A percentile compares a stretch with the other conserved stretches of the same genome.
phyloP scores from a whole-genome alignment of 73 alveolate genomes.

The Tetrahymena elliotti region DNA sequence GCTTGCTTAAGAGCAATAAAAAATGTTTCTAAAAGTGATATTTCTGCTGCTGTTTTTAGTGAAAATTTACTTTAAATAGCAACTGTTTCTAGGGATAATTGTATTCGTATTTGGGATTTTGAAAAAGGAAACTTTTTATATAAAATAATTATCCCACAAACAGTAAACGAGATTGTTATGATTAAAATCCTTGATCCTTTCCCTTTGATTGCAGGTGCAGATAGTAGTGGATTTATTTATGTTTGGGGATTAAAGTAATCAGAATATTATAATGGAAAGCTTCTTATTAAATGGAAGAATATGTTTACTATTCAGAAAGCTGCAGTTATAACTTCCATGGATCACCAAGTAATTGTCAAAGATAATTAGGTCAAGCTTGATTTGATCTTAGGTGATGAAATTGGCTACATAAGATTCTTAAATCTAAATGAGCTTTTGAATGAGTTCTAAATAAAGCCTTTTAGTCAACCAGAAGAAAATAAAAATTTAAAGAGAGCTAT shows the following conservation, averaged over 20 bases:
- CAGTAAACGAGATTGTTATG: neutral
- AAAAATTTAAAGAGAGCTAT: neutral
- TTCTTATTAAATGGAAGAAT: neutral
- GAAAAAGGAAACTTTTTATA: slow-evolving; percentile 16
- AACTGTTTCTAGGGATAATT: neutral
- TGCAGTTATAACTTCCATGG: neutral
- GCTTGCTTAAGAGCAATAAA: slow-evolving; percentile 7
- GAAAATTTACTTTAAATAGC: slow-evolving; percentile 29
- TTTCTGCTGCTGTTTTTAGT: slow-evolving; percentile 1
- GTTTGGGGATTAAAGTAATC: neutral
- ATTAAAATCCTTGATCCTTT: neutral
- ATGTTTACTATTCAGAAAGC: neutral
- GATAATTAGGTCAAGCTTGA: neutral
- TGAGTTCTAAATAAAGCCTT: neutral
- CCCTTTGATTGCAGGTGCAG: neutral
- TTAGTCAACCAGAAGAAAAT: neutral
- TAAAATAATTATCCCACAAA: neutral
- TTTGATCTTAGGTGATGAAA: neutral
- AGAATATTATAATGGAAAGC: neutral
- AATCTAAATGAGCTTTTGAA: neutral
- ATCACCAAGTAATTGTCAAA: neutral
- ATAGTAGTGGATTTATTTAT: neutral
- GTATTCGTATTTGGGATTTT: slow-evolving; percentile 32
- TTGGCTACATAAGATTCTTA: neutral
- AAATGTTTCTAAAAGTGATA: slow-evolving; percentile 20